Evolutionary conservation across 805 yeast species (phyloP), one percentile per base, ranked within the genome.

Genomic region (Yamadazyma insecticola): DNA sequence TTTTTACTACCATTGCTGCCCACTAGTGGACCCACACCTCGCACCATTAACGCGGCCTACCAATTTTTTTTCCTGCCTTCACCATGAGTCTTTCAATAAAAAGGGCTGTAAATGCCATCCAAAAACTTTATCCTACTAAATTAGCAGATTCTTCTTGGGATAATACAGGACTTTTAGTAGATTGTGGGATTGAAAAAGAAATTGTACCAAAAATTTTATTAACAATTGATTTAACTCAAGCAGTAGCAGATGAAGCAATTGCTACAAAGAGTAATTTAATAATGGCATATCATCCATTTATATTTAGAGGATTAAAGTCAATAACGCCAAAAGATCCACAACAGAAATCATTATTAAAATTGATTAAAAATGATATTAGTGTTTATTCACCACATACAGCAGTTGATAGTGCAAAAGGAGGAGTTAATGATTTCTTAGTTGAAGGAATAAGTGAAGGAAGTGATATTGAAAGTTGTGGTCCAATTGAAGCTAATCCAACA

Each of bases 361-460:
- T 92, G 46, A 79, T 87, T 31, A 79, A 78, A 42, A 70, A 78
- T 37, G 83, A 85, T n/a, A 74, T 92, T 35, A 75, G 88, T 29
- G 98, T 92, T 2, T 92, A 92, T 54, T 81, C 81, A 33, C 98
- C 99, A 16, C 99, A 92, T 51, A 90, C 98, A 1, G 88, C 97
- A 0, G 83, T 92, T 3, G 98, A 92, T 57, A 90, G 97, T 15
- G 92, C 92, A 7, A 56, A 58, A 9, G 83, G 81, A n/a, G 98
- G 98, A 14, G 96, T 92, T 40, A 92, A 92, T 45, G 97, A 88
- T 53, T 92, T 95, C 82, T 66, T 92, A 24, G 82, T 75, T 1
- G 76, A 73, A 22, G 84, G 85, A 2, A 57, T 81, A 5, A 48
- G 54, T 6, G 32, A 42, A 6, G 47, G 49, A 1, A 36, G 73